Conservation (phyloP, 2,329 filamentous ascomycete genomes). For the Aspergillus eucalypticola region DNA sequence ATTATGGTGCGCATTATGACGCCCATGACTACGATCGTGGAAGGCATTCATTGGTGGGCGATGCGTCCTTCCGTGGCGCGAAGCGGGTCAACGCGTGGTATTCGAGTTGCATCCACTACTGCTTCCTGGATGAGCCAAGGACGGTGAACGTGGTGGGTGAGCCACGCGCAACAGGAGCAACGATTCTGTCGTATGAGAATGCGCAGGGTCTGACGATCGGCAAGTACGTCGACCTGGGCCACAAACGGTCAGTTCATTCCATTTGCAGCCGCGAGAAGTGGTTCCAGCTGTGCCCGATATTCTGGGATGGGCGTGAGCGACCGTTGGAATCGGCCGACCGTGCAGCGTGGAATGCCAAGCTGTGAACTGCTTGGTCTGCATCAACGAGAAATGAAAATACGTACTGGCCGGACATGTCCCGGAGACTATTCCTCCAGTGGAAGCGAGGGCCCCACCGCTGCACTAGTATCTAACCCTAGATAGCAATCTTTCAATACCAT, state of each 20-base stretch:
- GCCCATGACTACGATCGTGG: constrained; percentile 60
- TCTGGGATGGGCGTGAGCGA: constrained; percentile 50
- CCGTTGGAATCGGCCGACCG: constrained; percentile 49
- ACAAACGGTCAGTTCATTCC: constrained; percentile 70
- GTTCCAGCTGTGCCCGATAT: constrained; percentile 60
- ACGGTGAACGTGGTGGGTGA: constrained; percentile 60
- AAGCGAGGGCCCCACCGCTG: neutral
- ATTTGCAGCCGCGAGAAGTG: constrained; percentile 66
- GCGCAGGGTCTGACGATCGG: constrained; percentile 71
- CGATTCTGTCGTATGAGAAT: constrained; percentile 72
- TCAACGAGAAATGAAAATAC: too few species aligned
- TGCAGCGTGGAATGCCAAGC: constrained; percentile 50
- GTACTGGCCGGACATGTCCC: neutral
- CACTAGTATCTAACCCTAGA: neutral
- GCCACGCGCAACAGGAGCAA: constrained; percentile 69
- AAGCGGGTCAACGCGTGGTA: constrained; percentile 61
- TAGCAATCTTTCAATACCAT: neutral
- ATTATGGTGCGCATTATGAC: constrained; percentile 60
- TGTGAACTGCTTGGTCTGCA: constrained; percentile 27
- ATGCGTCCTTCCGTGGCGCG: constrained; percentile 56
- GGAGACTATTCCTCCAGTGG: neutral
- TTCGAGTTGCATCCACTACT: constrained; percentile 59
- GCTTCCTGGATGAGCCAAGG: constrained; percentile 60
- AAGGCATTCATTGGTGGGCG: constrained; percentile 61
- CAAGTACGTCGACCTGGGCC: constrained; percentile 70